A percentile compares a stretch with the other conserved stretches of the same genome.
Evolutionary conservation across 2,329 filamentous ascomycete genomes (phyloP).

Genomic region (Penicillium sp.): DNA sequence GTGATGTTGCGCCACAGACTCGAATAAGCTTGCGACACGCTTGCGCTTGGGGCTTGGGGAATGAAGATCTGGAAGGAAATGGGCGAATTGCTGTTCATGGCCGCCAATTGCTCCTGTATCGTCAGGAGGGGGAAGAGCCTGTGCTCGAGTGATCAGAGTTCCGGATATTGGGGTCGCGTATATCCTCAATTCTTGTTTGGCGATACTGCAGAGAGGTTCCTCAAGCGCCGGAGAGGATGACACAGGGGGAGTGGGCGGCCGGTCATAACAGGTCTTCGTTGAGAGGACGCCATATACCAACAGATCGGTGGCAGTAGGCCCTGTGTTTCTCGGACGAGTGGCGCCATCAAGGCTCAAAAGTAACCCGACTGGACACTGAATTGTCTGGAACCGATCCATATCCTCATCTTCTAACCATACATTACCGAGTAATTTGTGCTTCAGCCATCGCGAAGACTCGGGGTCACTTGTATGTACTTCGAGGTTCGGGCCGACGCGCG

Average conservation of each 20-base stretch:
- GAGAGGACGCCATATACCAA: slow-evolving; percentile 46
- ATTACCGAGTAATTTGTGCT: slow-evolving; percentile 39
- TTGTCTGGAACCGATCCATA: slow-evolving; percentile 30
- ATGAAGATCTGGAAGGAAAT: slow-evolving; percentile 45
- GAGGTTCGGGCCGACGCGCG: slow-evolving; percentile 45
- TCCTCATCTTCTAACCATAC: slow-evolving; percentile 42
- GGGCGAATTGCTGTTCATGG: slow-evolving; percentile 29
- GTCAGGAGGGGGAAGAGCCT: slow-evolving; percentile 39
- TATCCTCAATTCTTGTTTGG: slow-evolving; percentile 39
- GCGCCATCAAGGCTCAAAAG: slow-evolving; percentile 38
- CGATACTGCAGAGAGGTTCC: slow-evolving; percentile 15
- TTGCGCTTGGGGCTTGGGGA: slow-evolving; percentile 50
- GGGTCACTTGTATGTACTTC: slow-evolving; percentile 43
- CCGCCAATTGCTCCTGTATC: slow-evolving; percentile 24
- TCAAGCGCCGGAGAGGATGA: slow-evolving; percentile 36
- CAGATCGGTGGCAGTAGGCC: slow-evolving; percentile 39
- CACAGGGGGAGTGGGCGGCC: slow-evolving; percentile 42
- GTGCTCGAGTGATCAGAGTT: slow-evolving; percentile 38
- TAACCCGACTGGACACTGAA: slow-evolving; percentile 47
- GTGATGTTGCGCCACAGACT: slow-evolving; percentile 48
- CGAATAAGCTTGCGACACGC: slow-evolving; percentile 48
- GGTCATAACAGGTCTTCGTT: slow-evolving; percentile 30
- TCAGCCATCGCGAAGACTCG: slow-evolving; percentile 45
- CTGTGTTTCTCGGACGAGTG: slow-evolving; percentile 23
- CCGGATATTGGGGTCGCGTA: slow-evolving; percentile 44